A percentile compares a stretch with the other conserved stretches of the same genome.
These are phyloP conservation scores for Boletus subparvulus DNA, from an alignment of 768 basidiomycete genomes.

Conservation along the genomic window DNA sequence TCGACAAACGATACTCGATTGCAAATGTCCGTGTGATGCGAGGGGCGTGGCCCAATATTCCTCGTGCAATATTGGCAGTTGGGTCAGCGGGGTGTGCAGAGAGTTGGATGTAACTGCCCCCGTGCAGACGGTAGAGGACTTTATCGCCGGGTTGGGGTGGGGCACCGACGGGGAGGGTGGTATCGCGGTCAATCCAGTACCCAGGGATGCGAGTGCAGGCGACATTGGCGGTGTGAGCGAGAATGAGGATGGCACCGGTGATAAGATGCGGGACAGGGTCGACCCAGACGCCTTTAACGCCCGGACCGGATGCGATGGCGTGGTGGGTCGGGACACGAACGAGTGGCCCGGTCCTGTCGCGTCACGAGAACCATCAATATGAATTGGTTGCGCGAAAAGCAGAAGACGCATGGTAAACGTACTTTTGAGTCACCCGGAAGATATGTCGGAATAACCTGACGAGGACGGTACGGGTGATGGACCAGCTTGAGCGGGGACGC, in stretches of 20 bases:
- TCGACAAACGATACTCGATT: constrained; percentile 50
- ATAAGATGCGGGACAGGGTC: constrained; percentile 34
- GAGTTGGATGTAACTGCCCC: constrained; percentile 28
- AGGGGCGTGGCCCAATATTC: constrained; percentile 14
- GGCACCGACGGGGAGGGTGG: constrained; percentile 15
- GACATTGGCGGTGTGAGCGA: constrained; percentile 32
- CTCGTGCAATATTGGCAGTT: constrained; percentile 23
- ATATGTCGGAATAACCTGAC: constrained; percentile 21
- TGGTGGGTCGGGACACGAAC: constrained; percentile 21
- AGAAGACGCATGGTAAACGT: background rate
- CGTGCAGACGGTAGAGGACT: constrained; percentile 36
- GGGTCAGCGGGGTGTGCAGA: constrained; percentile 30
- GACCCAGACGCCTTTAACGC: constrained; percentile 36
- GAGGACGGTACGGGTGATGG: constrained; percentile 22
- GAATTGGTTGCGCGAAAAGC: background rate
- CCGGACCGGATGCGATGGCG: constrained; percentile 20
- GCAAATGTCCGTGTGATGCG: constrained; percentile 32
- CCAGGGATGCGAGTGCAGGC: constrained; percentile 32
- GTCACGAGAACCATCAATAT: background rate
- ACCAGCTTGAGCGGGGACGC: constrained; percentile 26
- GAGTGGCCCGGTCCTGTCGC: constrained; percentile 19
- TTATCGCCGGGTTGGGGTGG: constrained; percentile 31
- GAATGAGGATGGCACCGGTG: constrained; percentile 27
- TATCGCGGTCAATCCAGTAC: constrained; percentile 35
- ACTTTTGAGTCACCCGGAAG: constrained; percentile 21